phyloP scores from a whole-genome alignment of 306 rosid species.

The Prinsepia uniflora region DNA sequence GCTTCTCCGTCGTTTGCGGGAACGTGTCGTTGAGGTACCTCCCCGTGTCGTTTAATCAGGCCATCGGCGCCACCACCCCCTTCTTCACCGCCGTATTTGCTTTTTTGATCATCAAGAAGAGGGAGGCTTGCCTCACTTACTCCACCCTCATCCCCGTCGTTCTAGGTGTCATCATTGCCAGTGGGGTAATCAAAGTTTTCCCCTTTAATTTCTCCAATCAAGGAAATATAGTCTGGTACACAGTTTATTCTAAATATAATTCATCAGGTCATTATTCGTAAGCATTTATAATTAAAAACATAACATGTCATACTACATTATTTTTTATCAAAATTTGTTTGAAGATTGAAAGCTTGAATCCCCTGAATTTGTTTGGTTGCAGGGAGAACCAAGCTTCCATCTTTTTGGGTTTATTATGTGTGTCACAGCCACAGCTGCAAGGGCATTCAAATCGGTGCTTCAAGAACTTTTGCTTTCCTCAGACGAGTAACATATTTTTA shows the following conservation, averaged over 20 bases:
- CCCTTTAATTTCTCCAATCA: neutral
- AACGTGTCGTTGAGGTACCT: slow-evolving; percentile 28
- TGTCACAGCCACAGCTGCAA: slow-evolving; percentile 25
- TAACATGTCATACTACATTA: neutral
- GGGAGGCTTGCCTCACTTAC: slow-evolving; percentile 26
- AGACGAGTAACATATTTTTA: slow-evolving; percentile 15
- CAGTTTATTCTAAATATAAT: neutral
- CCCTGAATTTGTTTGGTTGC: neutral
- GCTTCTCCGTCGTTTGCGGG: slow-evolving; percentile 31
- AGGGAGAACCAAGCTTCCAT: slow-evolving; percentile 35
- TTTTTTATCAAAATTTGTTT: neutral
- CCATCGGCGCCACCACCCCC: slow-evolving; percentile 27
- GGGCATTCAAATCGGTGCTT: slow-evolving; percentile 31
- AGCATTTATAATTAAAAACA: neutral
- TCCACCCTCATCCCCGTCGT: slow-evolving; percentile 26
- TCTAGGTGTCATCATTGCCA: slow-evolving; percentile 28
- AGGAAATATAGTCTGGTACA: too few relatives aligned
- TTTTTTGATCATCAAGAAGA: slow-evolving; percentile 15
- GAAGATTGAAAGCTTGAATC: too few relatives aligned
- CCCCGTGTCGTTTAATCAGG: slow-evolving; percentile 32
- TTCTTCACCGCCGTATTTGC: slow-evolving; percentile 29
- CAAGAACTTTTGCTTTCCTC: slow-evolving; percentile 29
- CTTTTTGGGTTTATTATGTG: slow-evolving; percentile 25
- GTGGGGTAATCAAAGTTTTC: slow-evolving; percentile 13
- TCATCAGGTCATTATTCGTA: neutral